Evolutionary conservation across 2,329 filamentous ascomycete species (phyloP), one percentile per base, ranked within the genome.

Genomic region (Hymenoscyphus fraxineus): DNA sequence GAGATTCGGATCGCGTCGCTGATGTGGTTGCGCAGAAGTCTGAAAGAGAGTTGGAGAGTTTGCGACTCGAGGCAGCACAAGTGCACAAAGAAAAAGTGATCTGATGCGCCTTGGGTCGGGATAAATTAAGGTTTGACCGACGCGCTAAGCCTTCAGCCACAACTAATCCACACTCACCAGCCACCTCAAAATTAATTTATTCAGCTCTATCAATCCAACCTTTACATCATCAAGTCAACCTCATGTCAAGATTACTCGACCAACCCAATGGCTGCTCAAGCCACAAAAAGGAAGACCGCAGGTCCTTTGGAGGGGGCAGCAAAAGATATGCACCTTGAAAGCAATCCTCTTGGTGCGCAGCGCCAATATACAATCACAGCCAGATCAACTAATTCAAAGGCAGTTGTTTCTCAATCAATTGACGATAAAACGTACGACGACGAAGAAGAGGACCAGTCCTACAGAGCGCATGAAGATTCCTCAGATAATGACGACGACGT

Each of bases 341-440:
- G 44, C 65, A 56, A 65, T 35, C 27, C 55, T 38, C 7, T 16
- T 35, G 32, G 27, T 57, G 19, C 16, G 55, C 55, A 57, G 31
- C 31, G 13, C 19, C 9, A 38, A 19, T 35, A n/a, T 62, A 16
- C 44, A 54, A 39, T 16, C 7, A 15, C 19, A 19, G 19, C n/a
- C 27, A 12, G 27, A 15, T 6, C 6, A 56, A 38, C 62, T 65
- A 51, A 51, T 13, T 51, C 19, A 51, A 9, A 51, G 13, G 10
- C 22, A 54, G 58, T 59, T 41, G 58, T 38, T 47, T 27, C 31
- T 32, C 51, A 16, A 54, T 32, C 35, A 62, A 57, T 54, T 54
- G 19, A 13, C 38, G 32, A 44, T 78, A 64, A 80, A 75, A 2
- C 79, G 75, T 79, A 84, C 79, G 77, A 73, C 38, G 67, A 67